Base-by-base conservation (phyloP, 768 basidiomycete species). In the Podaxis sp. region DNA sequence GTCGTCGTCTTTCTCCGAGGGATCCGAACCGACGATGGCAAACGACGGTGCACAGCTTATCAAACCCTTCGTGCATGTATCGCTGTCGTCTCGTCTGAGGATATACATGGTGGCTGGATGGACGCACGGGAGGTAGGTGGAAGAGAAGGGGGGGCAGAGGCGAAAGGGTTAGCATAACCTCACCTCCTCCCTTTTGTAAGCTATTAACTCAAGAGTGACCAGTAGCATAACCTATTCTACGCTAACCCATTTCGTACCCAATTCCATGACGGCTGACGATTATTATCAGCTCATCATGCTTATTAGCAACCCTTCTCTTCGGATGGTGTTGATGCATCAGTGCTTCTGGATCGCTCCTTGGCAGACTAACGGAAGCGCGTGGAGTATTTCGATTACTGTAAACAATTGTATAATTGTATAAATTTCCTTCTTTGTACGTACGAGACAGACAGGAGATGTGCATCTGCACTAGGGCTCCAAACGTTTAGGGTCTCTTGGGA, bases 401-500 rank as follows among this genome's bases (percentile, higher is more conserved):
- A 66, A 66, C 61, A 56, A 63, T 55, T 52, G 57, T 33, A 29
- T 29, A 29, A 55, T 51, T 43, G 17, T 41, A 41, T 37, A 33
- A 33, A 33, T 55, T 47, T 19, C 60, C 33, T 61, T 59, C 36
- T 54, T 57, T 57, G 65, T 69, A 63, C 68, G 64, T 64, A 68
- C 56, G 58, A 55, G 40, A 27, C 53, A 17, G 17, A 55, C 25
- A 51, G 27, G 11, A 27, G 27, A 36, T 57, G 53, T 57, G 63
- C 36, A 37, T 57, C n/a, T 22, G 36, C 22, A 40, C 62, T 75
- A 98, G 47, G 96, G 96, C 67, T 93, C 91, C 67, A 98, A 79
- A 61, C 96, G 83, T 79, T 94, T 96, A 61, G 97, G 97, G 78
- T 98, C 97, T 70, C 97, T 85, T 13, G 97, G 97, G 88, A 98